These are phyloP conservation scores for Aspergillus funiculosus DNA, from an alignment of 495 filamentous ascomycete genomes.

Conservation along the genomic window DNA sequence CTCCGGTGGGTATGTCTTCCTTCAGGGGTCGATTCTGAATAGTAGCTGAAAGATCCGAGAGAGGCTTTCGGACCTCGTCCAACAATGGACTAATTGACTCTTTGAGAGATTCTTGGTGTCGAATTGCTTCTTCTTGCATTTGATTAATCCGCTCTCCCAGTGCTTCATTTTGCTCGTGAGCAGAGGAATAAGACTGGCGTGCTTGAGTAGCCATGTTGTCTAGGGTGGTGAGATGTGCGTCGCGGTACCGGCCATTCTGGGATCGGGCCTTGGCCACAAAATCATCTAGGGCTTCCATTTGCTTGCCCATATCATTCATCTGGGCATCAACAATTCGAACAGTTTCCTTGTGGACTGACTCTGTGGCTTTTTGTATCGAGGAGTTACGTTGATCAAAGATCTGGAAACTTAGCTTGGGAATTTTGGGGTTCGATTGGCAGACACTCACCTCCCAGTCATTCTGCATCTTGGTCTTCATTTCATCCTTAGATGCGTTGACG, in stretches of 20 bases:
- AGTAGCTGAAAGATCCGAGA: slow-evolving; percentile 59
- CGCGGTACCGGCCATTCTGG: slow-evolving; percentile 72
- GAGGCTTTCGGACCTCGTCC: slow-evolving; percentile 57
- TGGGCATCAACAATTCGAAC: slow-evolving; percentile 86
- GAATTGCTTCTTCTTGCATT: slow-evolving; percentile 57
- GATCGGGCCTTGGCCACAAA: slow-evolving; percentile 80
- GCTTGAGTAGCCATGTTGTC: slow-evolving; percentile 56
- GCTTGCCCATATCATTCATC: slow-evolving; percentile 73
- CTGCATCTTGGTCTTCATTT: slow-evolving; percentile 72
- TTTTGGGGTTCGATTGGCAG: not conserved
- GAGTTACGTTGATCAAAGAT: slow-evolving; percentile 70
- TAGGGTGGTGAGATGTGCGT: slow-evolving; percentile 57
- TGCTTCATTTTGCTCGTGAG: slow-evolving; percentile 58
- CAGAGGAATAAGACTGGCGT: slow-evolving; percentile 60
- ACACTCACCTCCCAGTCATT: slow-evolving; percentile 76
- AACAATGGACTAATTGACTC: slow-evolving; percentile 53
- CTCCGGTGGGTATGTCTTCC: slow-evolving; percentile 78
- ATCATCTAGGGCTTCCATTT: slow-evolving; percentile 85
- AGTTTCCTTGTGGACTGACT: slow-evolving; percentile 87
- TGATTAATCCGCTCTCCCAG: slow-evolving; percentile 55
- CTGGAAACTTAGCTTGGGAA: slow-evolving; percentile 41
- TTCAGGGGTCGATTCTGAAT: slow-evolving; percentile 56
- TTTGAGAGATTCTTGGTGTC: slow-evolving; percentile 47
- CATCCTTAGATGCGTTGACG: slow-evolving; percentile 64
- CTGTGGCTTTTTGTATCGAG: slow-evolving; percentile 73